Percentiles rank a stretch among this genome's conserved stretches.
phyloP scores from a whole-genome alignment of 495 filamentous ascomycete genomes.

The Xylaria nigripes region DNA sequence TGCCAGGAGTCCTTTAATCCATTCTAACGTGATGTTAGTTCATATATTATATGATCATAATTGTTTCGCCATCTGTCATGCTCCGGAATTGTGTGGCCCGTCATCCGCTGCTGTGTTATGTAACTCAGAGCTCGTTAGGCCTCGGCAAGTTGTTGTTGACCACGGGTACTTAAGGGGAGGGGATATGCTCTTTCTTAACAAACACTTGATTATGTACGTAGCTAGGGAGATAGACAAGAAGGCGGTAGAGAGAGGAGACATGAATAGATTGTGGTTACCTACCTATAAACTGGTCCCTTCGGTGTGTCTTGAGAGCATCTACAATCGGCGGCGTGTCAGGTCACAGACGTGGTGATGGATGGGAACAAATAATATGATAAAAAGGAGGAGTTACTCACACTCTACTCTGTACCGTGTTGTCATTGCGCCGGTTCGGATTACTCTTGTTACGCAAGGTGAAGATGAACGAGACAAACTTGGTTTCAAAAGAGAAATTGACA shows the following conservation, averaged over 20 bases:
- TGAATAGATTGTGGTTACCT: conserved; percentile 1
- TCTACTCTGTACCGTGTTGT: conserved; percentile 88
- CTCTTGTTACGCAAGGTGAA: neutral
- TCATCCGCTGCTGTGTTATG: too few relatives aligned
- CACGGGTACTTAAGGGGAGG: too few relatives aligned
- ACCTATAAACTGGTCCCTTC: conserved; percentile 78
- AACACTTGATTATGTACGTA: neutral
- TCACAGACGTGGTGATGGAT: neutral
- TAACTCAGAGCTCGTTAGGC: too few relatives aligned
- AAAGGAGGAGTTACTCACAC: conserved; percentile 43
- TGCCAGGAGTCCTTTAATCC: conserved; percentile 75
- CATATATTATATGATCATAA: neutral
- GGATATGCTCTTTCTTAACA: too few relatives aligned
- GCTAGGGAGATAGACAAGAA: neutral
- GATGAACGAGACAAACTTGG: neutral
- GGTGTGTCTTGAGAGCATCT: conserved; percentile 88
- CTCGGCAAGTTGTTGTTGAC: neutral
- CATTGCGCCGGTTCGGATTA: conserved; percentile 40
- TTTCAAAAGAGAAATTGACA: neutral
- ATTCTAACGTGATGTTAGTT: conserved; percentile 37
- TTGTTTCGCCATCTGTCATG: neutral
- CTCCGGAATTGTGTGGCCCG: neutral
- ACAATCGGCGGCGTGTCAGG: conserved; percentile 15
- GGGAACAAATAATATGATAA: too few relatives aligned
- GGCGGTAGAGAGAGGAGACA: neutral